Base-by-base conservation (phyloP, 202 grass and related monocot species). In the Cymbopogon flexuosus region DNA sequence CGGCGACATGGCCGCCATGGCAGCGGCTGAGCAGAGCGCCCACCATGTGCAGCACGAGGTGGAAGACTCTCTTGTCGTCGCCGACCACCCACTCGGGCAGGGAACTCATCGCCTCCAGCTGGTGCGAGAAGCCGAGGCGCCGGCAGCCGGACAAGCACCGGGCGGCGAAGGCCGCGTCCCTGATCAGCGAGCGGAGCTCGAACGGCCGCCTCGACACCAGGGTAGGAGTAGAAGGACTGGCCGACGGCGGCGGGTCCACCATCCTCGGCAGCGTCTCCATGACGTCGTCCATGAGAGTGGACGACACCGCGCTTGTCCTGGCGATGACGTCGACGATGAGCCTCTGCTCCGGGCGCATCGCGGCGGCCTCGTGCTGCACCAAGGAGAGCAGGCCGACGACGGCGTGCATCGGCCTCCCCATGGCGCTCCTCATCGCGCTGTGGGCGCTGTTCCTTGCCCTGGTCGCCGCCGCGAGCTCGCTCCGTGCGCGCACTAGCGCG, bases 21-120 rank as follows among this genome's bases (percentile, higher is more conserved):
- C 46, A 40, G 19, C 31, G 46, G 51, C 51, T 61, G 16, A 57
- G 62, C 57, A 91, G 34, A 36, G 43, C 46, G 9, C 74, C 89
- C 19, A 89, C 68, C 84, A 92, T 91, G 62, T 89, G 87, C 70
- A 89, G 72, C 31, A 94, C 75, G 12, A 92, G 81, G 19, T 92
- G 89, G 69, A 89, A 91, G 23, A 92, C 80, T 10, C 89, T 68
- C n/a, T 42, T 89, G n/a, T 94, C 89, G 15, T 94, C 87, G 35
- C 92, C 89, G 46, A 92, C 51, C 18, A 94, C 89, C 58, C 33
- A 84, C 36, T 87, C 72, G 0, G 84, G 87, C 46, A 94, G 47
- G 3, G 65, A 31, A n/a, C 15, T 62, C 7, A 33, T 33, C 31
- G 12, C 33, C 24, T 77, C 84, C 45, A 75, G 3, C 10, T 81